Conservation (phyloP, 78 protist species). For the Dictyostelium firmibasis region DNA sequence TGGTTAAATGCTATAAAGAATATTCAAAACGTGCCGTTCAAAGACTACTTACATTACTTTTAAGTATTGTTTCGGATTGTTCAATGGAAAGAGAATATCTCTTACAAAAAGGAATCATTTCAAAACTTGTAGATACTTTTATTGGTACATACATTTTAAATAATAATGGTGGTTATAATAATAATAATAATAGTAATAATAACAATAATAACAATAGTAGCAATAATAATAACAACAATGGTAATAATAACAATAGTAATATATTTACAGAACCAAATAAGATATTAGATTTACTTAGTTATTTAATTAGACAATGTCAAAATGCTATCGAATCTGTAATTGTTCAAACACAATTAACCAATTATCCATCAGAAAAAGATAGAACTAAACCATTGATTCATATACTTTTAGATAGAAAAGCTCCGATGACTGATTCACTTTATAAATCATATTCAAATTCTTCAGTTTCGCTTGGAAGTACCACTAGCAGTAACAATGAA, state of each 20-base stretch:
- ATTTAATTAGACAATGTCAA: conserved; percentile 53
- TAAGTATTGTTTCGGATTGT: conserved; percentile 6
- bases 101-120: conserved; percentile 47
- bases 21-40: conserved; percentile 36
- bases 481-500: background rate
- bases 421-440: background rate
- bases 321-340: background rate
- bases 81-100: conserved; percentile 46
- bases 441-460: background rate
- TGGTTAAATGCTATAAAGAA: conserved; percentile 28
- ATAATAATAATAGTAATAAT: background rate
- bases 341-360: conserved; percentile 4
- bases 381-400: conserved; percentile 26
- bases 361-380: conserved; percentile 66
- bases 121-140: conserved; percentile 37
- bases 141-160: conserved; percentile 26
- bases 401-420: background rate
- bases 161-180: background rate
- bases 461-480: background rate
- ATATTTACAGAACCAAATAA: conserved; percentile 21
- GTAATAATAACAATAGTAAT: background rate
- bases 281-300: conserved; percentile 40
- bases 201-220: background rate
- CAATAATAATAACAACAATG: background rate
- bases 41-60: conserved; percentile 16